phyloP scores from a whole-genome alignment of 768 basidiomycete species.

The Lactifluus piperatus region DNA sequence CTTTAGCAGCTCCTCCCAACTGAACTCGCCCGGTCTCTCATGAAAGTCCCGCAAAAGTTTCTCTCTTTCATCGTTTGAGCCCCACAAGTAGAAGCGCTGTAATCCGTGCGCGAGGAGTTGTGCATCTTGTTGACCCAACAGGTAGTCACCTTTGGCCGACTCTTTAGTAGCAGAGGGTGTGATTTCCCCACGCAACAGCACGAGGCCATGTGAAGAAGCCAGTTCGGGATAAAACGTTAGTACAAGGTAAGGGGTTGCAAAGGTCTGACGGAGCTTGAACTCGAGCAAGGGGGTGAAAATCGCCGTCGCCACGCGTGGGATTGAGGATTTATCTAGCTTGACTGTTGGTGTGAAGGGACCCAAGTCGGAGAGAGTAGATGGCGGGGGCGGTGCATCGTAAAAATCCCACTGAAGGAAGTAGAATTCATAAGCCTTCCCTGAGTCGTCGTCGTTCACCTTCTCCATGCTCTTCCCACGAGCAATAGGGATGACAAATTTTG shows the following conservation, averaged over 20 bases:
- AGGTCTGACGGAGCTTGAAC: conserved; percentile 77
- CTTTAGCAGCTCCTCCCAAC: conserved; percentile 72
- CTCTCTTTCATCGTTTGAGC: conserved; percentile 34
- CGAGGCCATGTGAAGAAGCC: conserved; percentile 64
- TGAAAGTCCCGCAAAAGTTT: conserved; percentile 63
- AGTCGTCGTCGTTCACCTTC: conserved; percentile 31
- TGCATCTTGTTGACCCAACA: conserved; percentile 74
- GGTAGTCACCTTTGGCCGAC: conserved; percentile 33
- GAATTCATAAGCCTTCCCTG: conserved; percentile 55
- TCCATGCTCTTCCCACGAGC: conserved; percentile 38
- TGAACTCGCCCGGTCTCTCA: conserved; percentile 67
- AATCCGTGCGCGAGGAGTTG: conserved; percentile 72
- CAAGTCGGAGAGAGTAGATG: conserved; percentile 35
- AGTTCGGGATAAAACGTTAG: conserved; percentile 91
- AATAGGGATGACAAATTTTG: conserved; percentile 76
- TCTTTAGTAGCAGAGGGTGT: conserved; percentile 49
- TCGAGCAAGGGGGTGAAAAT: conserved; percentile 91
- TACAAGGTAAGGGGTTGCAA: conserved; percentile 85
- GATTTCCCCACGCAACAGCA: conserved; percentile 87
- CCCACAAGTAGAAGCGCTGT: conserved; percentile 82
- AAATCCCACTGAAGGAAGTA: conserved; percentile 89
- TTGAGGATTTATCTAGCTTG: conserved; percentile 25
- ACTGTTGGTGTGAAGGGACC: conserved; percentile 35
- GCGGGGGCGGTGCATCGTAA: conserved; percentile 58
- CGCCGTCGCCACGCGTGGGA: conserved; percentile 60